Evolutionary conservation across 192 early-diverging fungal genomes (phyloP), one percentile per base, ranked within the genome.

Genomic region (Blastocladiella britannica): DNA sequence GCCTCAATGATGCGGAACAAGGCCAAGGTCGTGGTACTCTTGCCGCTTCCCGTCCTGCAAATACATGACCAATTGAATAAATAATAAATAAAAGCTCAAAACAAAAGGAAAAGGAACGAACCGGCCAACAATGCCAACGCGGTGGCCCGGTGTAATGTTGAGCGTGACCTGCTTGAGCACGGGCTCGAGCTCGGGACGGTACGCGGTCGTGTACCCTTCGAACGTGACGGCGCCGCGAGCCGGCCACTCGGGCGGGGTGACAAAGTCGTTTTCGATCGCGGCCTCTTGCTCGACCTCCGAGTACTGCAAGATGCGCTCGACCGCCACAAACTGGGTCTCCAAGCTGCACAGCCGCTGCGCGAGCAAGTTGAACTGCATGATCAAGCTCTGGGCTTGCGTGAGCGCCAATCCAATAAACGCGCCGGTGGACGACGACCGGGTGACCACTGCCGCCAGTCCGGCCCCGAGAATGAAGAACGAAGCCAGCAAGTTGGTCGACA

Each of bases 51-150:
- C 0, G 73, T 75, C 15, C 0, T 84, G 80, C 18, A 86, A 87
- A n/a, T n/a, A n/a, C n/a, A n/a, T n/a, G n/a, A n/a, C n/a, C n/a
- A n/a, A n/a, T n/a, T n/a, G n/a, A n/a, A n/a, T n/a, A n/a, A n/a
- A n/a, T n/a, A n/a, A n/a, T n/a, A n/a, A n/a, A n/a, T n/a, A n/a
- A n/a, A n/a, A n/a, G n/a, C n/a, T n/a, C n/a, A n/a, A n/a, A n/a
- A n/a, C n/a, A n/a, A n/a, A n/a, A n/a, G n/a, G n/a, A n/a, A n/a
- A n/a, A n/a, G n/a, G n/a, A n/a, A n/a, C n/a, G 2, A 89, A 86
- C 18, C 91, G 76, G 9, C 91, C 91, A 52, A 93, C 91, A 51
- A 96, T 81, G 51, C 89, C 93, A 61, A 98, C 83, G 63, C 89
- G 90, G 65, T 86, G 76, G 18, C 70, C 70, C 22, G 82, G 74